phyloP scores from a whole-genome alignment of 306 rosid species.

The Vicia sativa region DNA sequence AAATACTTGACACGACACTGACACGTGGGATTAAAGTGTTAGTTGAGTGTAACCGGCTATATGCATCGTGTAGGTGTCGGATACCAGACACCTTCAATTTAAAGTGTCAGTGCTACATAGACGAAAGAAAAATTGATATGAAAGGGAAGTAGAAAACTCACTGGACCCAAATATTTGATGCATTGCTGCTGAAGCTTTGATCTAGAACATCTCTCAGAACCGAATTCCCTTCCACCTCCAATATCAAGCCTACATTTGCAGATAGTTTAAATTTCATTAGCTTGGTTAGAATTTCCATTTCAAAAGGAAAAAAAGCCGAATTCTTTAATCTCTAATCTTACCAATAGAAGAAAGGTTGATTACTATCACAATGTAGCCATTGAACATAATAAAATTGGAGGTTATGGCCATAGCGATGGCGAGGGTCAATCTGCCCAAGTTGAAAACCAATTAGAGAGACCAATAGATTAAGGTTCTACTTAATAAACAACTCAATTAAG shows the following conservation, averaged over 20 bases:
- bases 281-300: slow-evolving; percentile 15
- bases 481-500: neutral
- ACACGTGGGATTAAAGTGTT: neutral
- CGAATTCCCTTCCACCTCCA: slow-evolving; percentile 75
- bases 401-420: slow-evolving; percentile 95
- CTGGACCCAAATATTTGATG: slow-evolving; percentile 91
- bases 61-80: neutral
- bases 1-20: neutral
- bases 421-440: slow-evolving; percentile 76
- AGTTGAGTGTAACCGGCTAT: neutral
- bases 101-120: neutral
- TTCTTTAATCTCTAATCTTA: slow-evolving; percentile 36
- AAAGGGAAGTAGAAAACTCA: slow-evolving; percentile 46
- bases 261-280: slow-evolving; percentile 19
- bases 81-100: neutral
- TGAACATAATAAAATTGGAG: slow-evolving; percentile 80
- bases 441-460: slow-evolving; percentile 31
- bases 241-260: slow-evolving; percentile 74
- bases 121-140: neutral
- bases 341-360: slow-evolving; percentile 91
- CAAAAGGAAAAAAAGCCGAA: slow-evolving; percentile 4
- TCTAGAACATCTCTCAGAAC: slow-evolving; percentile 61
- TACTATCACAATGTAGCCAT: slow-evolving; percentile 83
- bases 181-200: slow-evolving; percentile 78
- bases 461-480: neutral